A percentile compares a stretch with the other conserved stretches of the same genome.
phyloP scores from a whole-genome alignment of 306 rosid species.

The Pueraria montana region DNA sequence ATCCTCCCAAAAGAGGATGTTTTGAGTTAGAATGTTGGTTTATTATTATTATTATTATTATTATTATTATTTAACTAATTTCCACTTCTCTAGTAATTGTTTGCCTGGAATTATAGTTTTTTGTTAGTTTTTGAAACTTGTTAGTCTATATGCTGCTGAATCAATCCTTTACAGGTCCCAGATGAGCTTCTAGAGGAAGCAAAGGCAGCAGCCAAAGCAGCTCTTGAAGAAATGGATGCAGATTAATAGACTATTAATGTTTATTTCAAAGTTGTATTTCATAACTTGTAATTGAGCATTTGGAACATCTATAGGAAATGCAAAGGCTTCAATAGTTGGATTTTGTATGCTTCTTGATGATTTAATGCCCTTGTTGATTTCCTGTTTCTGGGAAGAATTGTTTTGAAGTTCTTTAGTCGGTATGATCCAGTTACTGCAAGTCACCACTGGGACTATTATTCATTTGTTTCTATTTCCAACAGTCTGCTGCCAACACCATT shows the following conservation, averaged over 20 bases:
- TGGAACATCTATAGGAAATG: conserved; percentile 42
- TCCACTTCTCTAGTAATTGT: background rate
- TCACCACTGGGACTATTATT: too few relatives aligned
- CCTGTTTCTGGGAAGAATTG: conserved; percentile 3
- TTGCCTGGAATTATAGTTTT: background rate
- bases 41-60: too few relatives aligned
- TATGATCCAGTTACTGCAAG: too few relatives aligned
- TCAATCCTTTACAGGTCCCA: conserved; percentile 72
- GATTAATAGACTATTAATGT: conserved; percentile 54
- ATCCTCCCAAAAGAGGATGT: background rate
- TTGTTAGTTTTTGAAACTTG: background rate
- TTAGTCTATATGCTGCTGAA: background rate
- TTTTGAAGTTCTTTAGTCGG: background rate
- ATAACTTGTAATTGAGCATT: conserved; percentile 41
- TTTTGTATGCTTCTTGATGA: conserved; percentile 41
- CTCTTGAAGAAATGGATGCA: conserved; percentile 99
- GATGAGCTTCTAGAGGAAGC: conserved; percentile 84
- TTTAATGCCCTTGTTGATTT: conserved; percentile 38
- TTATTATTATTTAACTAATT: background rate
- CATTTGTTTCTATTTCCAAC: too few relatives aligned
- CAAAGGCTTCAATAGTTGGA: conserved; percentile 43
- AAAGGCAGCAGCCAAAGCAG: conserved; percentile 89
- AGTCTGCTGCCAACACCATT: too few relatives aligned
- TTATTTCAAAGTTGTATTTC: conserved; percentile 39
- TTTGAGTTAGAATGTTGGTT: background rate